Base-by-base conservation (phyloP, 495 filamentous ascomycete genomes). In the Tuber borchii region DNA sequence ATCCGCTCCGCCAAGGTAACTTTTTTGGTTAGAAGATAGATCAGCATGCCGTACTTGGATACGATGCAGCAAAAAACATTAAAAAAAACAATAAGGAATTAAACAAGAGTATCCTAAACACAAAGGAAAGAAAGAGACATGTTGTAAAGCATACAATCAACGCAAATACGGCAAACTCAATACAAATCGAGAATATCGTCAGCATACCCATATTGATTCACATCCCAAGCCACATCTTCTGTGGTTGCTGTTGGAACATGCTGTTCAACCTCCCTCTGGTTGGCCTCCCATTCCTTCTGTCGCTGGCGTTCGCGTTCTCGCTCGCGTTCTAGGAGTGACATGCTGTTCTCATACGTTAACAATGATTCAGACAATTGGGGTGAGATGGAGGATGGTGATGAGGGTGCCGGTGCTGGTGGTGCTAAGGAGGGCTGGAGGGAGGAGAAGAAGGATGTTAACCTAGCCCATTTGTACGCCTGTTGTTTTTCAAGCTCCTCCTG, bases 1-100 rank as follows among this genome's bases (percentile, higher is more conserved):
- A 82, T 92, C 95, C 14, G 95, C 95, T 46, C 95, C 95, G 71
- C 95, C 95, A 92, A 99, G 95, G 85, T 97, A 99, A 26, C 95
- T 80, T 76, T 46, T 40, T n/a, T 2, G 26, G 74, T 78, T 71
- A 74, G 26, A 78, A 72, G 44, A 69, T 44, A 44, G 34, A 46
- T 69, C n/a, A 76, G 56, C 26, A 48, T 75, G 31, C 42, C 34
- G 56, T 56, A 26, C 39, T 19, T 65, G 48, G 48, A 44, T 26
- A 51, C 26, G 56, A 31, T 48, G 72, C 44, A 22, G 43, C 5
- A 40, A 48, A 48, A 43, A 65, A 56, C 69, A 77, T 48, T 44
- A 71, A 75, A 75, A 16, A 37, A 71, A 72, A 68, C 56, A 43
- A 31, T 77, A 69, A 31, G 61, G 46, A 78, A 68, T 74, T 8